Conservation (phyloP, 2,329 filamentous ascomycete species). For the Sporothrix luriei region DNA sequence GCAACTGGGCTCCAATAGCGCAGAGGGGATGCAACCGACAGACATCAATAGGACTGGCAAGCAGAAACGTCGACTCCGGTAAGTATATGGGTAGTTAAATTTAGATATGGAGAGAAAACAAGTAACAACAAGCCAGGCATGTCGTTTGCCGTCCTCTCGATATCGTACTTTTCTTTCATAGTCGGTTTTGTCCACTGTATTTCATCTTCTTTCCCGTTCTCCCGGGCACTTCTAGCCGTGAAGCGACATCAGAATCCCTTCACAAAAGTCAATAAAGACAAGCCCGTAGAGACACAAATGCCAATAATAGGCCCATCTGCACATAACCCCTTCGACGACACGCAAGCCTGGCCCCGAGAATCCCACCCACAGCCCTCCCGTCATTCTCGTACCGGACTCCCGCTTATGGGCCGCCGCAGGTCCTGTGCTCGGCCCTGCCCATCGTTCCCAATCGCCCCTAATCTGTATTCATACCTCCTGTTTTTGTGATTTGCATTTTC, state of each 20-base stretch:
- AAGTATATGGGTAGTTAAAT: constrained; percentile 9
- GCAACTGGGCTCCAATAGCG: neutral
- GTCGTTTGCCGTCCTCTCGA: neutral
- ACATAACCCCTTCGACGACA: neutral
- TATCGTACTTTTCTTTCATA: neutral
- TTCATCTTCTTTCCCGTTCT: neutral
- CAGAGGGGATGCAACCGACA: too few species aligned
- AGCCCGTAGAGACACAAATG: neutral
- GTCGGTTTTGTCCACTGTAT: neutral
- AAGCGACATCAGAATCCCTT: neutral
- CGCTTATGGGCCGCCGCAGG: neutral
- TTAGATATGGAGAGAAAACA: neutral
- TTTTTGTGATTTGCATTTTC: constrained; percentile 19
- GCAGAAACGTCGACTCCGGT: neutral
- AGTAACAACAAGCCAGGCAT: neutral
- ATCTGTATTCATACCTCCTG: neutral
- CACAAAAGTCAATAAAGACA: neutral
- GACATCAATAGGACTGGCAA: neutral
- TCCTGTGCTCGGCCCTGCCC: neutral
- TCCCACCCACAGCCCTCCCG: constrained; percentile 26
- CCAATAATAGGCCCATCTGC: neutral
- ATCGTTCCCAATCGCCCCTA: neutral
- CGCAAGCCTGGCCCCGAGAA: constrained; percentile 10
- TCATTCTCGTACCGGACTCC: constrained; percentile 22
- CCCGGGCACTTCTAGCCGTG: neutral